phyloP scores from a whole-genome alignment of 1,284 basidiomycete genomes.

The Ganoderma sinense region DNA sequence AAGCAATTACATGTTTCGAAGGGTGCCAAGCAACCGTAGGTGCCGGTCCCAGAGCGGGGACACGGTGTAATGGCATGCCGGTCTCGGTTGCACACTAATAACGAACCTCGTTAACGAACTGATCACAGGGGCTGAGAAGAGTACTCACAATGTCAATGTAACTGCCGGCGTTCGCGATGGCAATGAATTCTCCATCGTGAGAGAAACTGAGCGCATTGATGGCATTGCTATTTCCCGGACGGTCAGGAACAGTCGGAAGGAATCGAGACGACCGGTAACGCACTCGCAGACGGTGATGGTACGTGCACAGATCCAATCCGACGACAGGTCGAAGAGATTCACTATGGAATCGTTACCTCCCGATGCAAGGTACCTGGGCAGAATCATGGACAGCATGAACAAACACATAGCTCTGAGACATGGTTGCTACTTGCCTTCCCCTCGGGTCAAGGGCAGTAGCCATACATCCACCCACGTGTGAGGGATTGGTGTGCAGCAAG shows the following conservation, averaged over 20 bases:
- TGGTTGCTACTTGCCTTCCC: conserved; percentile 54
- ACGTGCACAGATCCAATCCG: conserved; percentile 74
- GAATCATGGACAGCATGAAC: neutral
- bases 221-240: conserved; percentile 55
- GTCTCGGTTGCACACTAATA: conserved; percentile 78
- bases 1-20: conserved; percentile 77
- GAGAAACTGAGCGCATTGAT: conserved; percentile 84
- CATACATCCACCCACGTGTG: conserved; percentile 79
- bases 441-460: conserved; percentile 79
- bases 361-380: conserved; percentile 73
- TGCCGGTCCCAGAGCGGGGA: conserved; percentile 68
- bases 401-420: neutral
- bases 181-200: conserved; percentile 80
- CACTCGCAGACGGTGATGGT: conserved; percentile 83
- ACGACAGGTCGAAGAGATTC: conserved; percentile 77
- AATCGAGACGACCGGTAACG: conserved; percentile 37
- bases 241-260: neutral
- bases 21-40: conserved; percentile 83
- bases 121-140: neutral
- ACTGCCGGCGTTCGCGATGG: conserved; percentile 72
- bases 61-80: conserved; percentile 70
- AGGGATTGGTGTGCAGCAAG: conserved; percentile 64
- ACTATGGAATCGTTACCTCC: conserved; percentile 83
- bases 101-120: neutral
- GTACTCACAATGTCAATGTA: conserved; percentile 77